Base-by-base conservation (phyloP, 2,329 filamentous ascomycete genomes). In the Trichophyton benhamiae region DNA sequence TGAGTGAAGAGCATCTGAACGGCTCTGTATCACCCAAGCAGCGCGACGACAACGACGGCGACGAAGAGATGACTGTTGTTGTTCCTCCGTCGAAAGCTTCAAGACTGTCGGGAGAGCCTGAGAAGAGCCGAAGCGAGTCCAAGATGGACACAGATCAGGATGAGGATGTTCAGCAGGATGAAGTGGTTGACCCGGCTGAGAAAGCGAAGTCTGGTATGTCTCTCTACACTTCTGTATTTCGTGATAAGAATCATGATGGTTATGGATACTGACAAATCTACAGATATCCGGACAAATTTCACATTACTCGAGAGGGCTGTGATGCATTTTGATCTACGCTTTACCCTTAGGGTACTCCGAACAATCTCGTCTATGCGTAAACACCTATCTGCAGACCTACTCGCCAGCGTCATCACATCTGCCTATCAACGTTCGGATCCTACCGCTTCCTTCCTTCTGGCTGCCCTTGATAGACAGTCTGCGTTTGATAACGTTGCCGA, bases 361-460 rank as follows among this genome's bases (percentile, higher is more conserved):
- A 95, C 91, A 68, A 95, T 97, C 78, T 96, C 94, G 46, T 91
- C 91, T 61, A 86, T 97, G 74, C 90, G 94, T 74, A 97, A 97
- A 81, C 85, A 89, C 67, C 82, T 96, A 67, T 89, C 87, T 13
- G 83, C 88, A 62, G 88, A 92, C 68, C 86, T 95, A 67, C 80
- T 96, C 67, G 83, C 86, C 58, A 85, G 89, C 74, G 87, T 87
- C 69, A 88, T 96, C 70, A 84, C 85, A 68, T 87, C 95, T 69
- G 91, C 87, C 48, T 95, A 91, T 75, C 81, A 86, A 61, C 75
- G 82, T 61, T 86, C 86, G 44, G 87, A 83, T 66, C 77, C 80
- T 65, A 83, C 84, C 59, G 87, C 87, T 58, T 84, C 87, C 72
- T 82, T 84, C 68, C 81, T 96, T 57, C 80, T 95, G 64, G 76